Base-by-base conservation (phyloP, 2,329 filamentous ascomycete genomes). In the Sarocladiaceae sp. region DNA sequence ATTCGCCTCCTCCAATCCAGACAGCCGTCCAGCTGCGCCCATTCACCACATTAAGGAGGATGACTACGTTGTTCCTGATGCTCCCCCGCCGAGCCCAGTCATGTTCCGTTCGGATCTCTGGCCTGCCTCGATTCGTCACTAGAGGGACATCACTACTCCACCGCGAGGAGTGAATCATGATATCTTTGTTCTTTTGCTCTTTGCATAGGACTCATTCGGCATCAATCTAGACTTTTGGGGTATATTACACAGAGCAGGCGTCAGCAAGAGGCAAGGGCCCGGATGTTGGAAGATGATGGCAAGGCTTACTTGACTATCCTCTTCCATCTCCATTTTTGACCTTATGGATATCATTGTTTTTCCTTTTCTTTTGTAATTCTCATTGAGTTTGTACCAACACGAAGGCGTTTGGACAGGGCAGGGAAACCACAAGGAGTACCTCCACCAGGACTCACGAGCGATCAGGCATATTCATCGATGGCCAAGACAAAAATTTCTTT, bases 11-110 rank as follows among this genome's bases (percentile, higher is more conserved):
- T 67, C 68, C 52, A 59, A 64, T 48, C 60, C 58, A 53, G 57
- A 63, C 44, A 61, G 63, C 45, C 62, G 64, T n/a, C 62, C 67
- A 15, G 57, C 64, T 48, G 68, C 70, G 3, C 73, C 74, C 1
- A 64, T 70, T 49, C 73, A 69, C 51, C 64, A 66, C 51, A 76
- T 78, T 53, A 68, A 67, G 50, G 73, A 79, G 54, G 65, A 75
- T 47, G 78, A 82, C 60, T 83, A 81, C 64, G 69, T 71, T 24
- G 78, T 82, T 16, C 80, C 80, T n/a, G 78, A 79, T 12, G 76
- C 80, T 32, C 80, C 80, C 11, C 80, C 80, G 16, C 78, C 80
- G 11, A 80, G 75, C 52, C 80, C 80, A 6, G 75, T 83, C 56
- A 76, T 74, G 62, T 82, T 80, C 56, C 70, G 74, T 23, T 60